phyloP scores from a whole-genome alignment of 768 basidiomycete species.

The Suillus ampliporus region DNA sequence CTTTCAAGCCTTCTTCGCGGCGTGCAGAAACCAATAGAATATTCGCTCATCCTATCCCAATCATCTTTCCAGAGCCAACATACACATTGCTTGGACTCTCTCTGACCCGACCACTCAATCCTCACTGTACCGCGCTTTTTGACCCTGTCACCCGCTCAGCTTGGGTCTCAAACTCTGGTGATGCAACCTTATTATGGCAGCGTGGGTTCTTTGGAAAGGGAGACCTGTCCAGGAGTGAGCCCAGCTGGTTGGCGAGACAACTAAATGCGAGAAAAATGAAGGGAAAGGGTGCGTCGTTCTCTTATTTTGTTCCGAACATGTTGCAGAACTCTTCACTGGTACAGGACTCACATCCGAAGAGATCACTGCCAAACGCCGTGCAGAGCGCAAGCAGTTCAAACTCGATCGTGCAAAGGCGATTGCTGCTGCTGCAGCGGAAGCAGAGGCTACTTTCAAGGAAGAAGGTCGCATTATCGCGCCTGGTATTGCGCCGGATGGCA shows the following conservation, averaged over 20 bases:
- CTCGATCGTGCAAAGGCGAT: constrained; percentile 89
- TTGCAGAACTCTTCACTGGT: constrained; percentile 6
- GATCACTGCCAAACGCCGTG: constrained; percentile 83
- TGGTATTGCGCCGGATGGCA: constrained; percentile 55
- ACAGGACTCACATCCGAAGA: constrained; percentile 88
- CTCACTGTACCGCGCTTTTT: constrained; percentile 76
- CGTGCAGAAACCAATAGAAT: constrained; percentile 69
- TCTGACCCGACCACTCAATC: constrained; percentile 66
- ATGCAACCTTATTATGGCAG: constrained; percentile 79
- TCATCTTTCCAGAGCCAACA: constrained; percentile 54
- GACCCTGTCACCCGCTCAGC: constrained; percentile 86
- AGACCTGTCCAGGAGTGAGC: constrained; percentile 91
- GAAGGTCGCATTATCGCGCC: constrained; percentile 71
- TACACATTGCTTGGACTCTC: constrained; percentile 62
- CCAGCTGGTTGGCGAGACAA: constrained; percentile 87
- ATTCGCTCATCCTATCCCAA: constrained; percentile 75
- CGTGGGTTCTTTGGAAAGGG: constrained; percentile 98
- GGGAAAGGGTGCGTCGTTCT: constrained; percentile 55
- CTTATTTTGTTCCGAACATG: not conserved
- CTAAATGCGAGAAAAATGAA: constrained; percentile 61
- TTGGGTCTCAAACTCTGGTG: constrained; percentile 72
- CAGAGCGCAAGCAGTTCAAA: constrained; percentile 92
- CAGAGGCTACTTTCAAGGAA: constrained; percentile 73
- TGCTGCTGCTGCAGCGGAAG: constrained; percentile 79
- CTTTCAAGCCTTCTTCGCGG: constrained; percentile 56